Evolutionary conservation across 225 moss, liverwort and hornwort species (phyloP).

Genomic region (Rhytidiadelphus loreus): DNA sequence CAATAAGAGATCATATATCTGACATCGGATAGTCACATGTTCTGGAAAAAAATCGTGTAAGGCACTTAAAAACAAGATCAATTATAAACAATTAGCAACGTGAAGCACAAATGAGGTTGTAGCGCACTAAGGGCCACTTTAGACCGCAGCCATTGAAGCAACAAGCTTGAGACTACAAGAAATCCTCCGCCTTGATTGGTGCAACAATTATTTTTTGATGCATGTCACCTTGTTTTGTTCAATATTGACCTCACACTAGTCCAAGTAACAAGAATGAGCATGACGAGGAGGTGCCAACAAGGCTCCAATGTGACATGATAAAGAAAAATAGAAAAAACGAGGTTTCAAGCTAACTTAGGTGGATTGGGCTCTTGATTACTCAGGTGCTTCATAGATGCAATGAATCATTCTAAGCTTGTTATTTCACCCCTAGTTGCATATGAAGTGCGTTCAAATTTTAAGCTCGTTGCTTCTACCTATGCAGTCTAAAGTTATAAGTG

Average conservation of each 20-base stretch:
- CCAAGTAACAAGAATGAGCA: background rate
- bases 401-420: background rate
- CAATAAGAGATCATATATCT: background rate
- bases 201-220: background rate
- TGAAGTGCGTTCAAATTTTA: background rate
- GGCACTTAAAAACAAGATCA: background rate
- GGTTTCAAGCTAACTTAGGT: background rate
- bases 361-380: background rate
- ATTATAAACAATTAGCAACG: background rate
- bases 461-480: background rate
- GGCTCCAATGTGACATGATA: background rate
- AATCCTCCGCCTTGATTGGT: background rate
- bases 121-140: background rate
- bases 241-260: background rate
- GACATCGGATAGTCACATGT: background rate
- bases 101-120: background rate
- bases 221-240: background rate
- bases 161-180: background rate
- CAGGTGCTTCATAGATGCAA: background rate
- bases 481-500: background rate
- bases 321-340: background rate
- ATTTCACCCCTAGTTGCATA: background rate
- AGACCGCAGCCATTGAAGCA: background rate
- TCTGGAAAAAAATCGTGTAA: background rate
- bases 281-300: background rate